Evolutionary conservation across 495 filamentous ascomycete species (phyloP).

Genomic region (Ascobolus immersus): DNA sequence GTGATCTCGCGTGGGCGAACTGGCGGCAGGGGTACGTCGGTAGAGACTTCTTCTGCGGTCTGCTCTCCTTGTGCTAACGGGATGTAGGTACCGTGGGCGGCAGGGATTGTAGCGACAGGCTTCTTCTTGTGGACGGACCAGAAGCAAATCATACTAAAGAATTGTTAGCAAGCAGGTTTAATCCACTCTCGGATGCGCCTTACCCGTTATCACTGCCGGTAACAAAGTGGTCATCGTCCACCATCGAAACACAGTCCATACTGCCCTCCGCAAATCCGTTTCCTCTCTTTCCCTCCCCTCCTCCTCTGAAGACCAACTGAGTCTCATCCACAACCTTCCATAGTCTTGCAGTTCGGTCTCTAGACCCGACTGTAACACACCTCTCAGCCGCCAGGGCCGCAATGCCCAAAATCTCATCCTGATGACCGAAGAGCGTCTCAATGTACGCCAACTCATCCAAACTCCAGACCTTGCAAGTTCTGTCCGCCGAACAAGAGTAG

Average conservation of each 20-base stretch:
- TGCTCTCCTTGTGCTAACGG: conserved; percentile 36
- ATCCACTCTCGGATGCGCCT: conserved; percentile 1
- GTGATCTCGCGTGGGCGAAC: conserved; percentile 69
- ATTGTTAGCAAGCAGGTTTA: too few relatives aligned
- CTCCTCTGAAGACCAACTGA: conserved; percentile 82
- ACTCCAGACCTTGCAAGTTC: conserved; percentile 73
- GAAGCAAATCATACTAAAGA: conserved; percentile 31
- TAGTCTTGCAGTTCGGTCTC: conserved; percentile 75
- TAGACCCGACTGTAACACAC: conserved; percentile 67
- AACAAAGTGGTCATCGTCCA: conserved; percentile 74
- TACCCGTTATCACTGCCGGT: conserved; percentile 79
- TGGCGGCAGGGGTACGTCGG: conserved; percentile 28
- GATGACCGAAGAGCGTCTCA: conserved; percentile 88
- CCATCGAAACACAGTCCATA: conserved; percentile 67
- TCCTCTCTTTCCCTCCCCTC: conserved; percentile 33
- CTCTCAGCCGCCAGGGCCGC: conserved; percentile 62
- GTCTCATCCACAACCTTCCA: conserved; percentile 95
- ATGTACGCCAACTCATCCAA: conserved; percentile 67
- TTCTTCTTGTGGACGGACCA: conserved; percentile 92
- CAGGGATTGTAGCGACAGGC: conserved; percentile 48
- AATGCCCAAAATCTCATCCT: conserved; percentile 65
- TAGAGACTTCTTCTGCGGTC: conserved; percentile 39
- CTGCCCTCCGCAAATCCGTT: conserved; percentile 39
- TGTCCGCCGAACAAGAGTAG: conserved; percentile 65
- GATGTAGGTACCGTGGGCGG: conserved; percentile 62